Base-by-base conservation (phyloP, 2,329 filamentous ascomycete genomes). In the Chlorencoelia australis region DNA sequence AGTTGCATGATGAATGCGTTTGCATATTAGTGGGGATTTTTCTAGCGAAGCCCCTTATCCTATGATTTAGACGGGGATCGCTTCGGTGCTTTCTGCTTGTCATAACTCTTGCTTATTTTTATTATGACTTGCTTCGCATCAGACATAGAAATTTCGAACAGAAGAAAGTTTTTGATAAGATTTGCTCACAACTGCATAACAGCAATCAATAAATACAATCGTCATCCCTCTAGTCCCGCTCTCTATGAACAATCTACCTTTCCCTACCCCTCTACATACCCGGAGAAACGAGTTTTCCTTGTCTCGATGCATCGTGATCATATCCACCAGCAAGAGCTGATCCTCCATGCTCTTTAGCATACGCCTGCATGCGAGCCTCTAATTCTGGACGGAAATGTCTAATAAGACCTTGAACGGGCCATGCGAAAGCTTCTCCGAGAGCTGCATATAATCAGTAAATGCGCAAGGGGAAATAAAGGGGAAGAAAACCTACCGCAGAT, bases 391-490 rank as follows among this genome's bases (percentile, higher is more conserved):
- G 77, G 74, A 98, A 98, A 67, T 98, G 91, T 56, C 91, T 82
- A 64, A 98, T 98, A 42, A 98, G 75, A 61, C 91, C 91, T 67
- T 98, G 91, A 49, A 98, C 82, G 46, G 91, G 91, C 91, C 91
- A 98, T 46, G 91, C 88, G 53, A 98, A 98, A 45, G 91, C 91
- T 69, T 98, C 91, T 41, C 91, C 91, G 47, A 98, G 69, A 64
- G 89, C 79, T 83, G 44, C 6, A 29, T 27, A 43, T 42, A 33
- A 47, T 44, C 28, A 32, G 8, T 21, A 18, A 25, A 18, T 11
- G 1, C 22, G 27, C 8, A 22, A n/a, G 9, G 15, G 7, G 19
- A 2, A 20, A 19, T n/a, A 13, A 8, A 17, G 30, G n/a, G 30
- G 17, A 19, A 10, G 13, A 28, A 14, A 31, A 68, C 76, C 59